phyloP scores from a whole-genome alignment of 129 eudicot genomes.

The Arctium minus region DNA sequence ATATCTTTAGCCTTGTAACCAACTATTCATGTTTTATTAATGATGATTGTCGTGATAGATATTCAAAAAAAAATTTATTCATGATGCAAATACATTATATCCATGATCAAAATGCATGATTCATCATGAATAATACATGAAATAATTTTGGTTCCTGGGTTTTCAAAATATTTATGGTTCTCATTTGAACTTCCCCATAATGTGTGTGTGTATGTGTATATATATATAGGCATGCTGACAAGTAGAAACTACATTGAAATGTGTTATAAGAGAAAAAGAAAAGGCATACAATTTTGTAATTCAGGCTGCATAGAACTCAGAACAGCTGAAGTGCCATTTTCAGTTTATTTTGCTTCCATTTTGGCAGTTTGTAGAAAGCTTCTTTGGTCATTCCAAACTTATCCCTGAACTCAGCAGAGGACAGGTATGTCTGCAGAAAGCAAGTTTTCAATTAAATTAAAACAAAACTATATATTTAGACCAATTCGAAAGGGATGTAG shows the following conservation, averaged over 20 bases:
- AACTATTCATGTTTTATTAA: neutral
- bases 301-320: constrained; percentile 37
- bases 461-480: neutral
- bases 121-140: neutral
- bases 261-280: neutral
- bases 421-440: constrained; percentile 69
- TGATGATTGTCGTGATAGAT: neutral
- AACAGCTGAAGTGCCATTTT: constrained; percentile 79
- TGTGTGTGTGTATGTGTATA: neutral
- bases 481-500: neutral
- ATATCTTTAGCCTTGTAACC: neutral
- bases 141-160: neutral
- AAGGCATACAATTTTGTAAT: constrained; percentile 36
- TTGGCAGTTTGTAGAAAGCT: constrained; percentile 82
- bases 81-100: too few relatives aligned
- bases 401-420: constrained; percentile 85
- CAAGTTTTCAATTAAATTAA: neutral
- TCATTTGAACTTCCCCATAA: neutral
- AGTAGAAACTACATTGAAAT: neutral
- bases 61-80: neutral
- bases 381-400: constrained; percentile 84
- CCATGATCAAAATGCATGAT: neutral
- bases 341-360: constrained; percentile 96
- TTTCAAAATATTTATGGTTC: neutral
- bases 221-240: neutral